Percentiles rank a stretch among this genome's conserved stretches.
Evolutionary conservation across 176 grass and related monocot genomes (phyloP).

Genomic region (Oryza coarctata): DNA sequence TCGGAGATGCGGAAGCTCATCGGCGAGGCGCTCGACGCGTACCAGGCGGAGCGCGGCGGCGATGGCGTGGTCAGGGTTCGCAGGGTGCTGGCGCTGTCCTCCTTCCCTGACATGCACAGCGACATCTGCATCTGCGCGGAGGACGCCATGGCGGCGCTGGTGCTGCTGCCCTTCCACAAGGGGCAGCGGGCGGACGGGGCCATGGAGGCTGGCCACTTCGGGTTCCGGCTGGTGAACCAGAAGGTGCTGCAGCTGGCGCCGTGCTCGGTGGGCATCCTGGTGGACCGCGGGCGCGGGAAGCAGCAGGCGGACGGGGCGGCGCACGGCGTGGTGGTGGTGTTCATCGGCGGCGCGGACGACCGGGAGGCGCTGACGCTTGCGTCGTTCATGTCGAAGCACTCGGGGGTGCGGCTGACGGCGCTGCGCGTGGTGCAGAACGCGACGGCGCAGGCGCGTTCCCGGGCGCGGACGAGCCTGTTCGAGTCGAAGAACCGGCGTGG

Average conservation of each 20-base stretch:
- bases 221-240: constrained; percentile 63
- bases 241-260: constrained; percentile 71
- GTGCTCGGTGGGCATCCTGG: constrained; percentile 67
- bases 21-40: constrained; percentile 58
- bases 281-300: constrained; percentile 45
- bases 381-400: constrained; percentile 42
- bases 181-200: constrained; percentile 46
- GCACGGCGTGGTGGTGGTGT: constrained; percentile 47
- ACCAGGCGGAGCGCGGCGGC: constrained; percentile 37
- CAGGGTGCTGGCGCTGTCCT: constrained; percentile 53
- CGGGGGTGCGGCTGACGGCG: constrained; percentile 51
- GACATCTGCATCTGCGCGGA: constrained; percentile 76
- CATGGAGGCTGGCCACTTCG: constrained; percentile 54
- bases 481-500: constrained; percentile 28
- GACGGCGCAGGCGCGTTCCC: constrained; percentile 28
- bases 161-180: constrained; percentile 68
- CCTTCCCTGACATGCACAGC: constrained; percentile 70
- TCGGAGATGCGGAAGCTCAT: constrained; percentile 60
- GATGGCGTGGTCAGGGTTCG: constrained; percentile 40
- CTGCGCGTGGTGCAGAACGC: constrained; percentile 61
- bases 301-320: not conserved
- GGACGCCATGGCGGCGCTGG: constrained; percentile 58
- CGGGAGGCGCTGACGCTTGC: constrained; percentile 73
- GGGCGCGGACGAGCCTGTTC: constrained; percentile 36
- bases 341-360: constrained; percentile 79